Evolutionary conservation across 139 green algal genomes (phyloP).

Genomic region (Trebouxia sp.): DNA sequence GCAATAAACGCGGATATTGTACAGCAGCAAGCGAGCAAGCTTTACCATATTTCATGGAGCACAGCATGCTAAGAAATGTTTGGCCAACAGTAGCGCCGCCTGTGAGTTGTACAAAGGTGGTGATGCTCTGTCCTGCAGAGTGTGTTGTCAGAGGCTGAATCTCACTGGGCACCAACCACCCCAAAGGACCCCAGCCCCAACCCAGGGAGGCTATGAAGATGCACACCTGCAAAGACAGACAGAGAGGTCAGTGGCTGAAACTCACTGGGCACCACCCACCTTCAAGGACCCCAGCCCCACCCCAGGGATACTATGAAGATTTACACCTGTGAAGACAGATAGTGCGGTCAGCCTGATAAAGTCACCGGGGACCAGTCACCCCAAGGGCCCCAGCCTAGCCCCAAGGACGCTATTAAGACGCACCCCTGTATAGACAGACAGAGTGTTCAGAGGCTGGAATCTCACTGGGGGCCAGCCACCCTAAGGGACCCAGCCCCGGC

Average conservation of each 20-base stretch:
- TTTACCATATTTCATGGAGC: slow-evolving; percentile 47
- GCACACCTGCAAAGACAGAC: slow-evolving; percentile 16
- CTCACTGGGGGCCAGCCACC: slow-evolving; percentile 69
- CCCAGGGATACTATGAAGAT: slow-evolving; percentile 25
- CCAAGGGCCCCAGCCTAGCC: slow-evolving; percentile 26
- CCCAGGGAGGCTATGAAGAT: slow-evolving; percentile 25
- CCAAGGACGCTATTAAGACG: slow-evolving; percentile 22
- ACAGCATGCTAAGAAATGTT: slow-evolving; percentile 24
- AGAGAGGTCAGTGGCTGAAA: not conserved
- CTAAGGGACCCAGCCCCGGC: slow-evolving; percentile 28
- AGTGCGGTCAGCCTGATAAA: not conserved
- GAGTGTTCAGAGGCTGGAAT: slow-evolving; percentile 57
- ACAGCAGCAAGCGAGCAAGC: slow-evolving; percentile 11
- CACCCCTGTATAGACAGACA: slow-evolving; percentile 30
- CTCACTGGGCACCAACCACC: slow-evolving; percentile 69
- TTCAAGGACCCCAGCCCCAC: slow-evolving; percentile 27
- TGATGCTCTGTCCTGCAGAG: slow-evolving; percentile 46
- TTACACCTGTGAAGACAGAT: slow-evolving; percentile 7
- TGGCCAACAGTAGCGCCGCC: slow-evolving; percentile 11
- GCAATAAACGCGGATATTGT: too few relatives aligned
- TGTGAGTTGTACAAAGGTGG: slow-evolving; percentile 40
- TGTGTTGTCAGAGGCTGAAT: slow-evolving; percentile 56
- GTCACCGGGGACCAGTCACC: slow-evolving; percentile 63
- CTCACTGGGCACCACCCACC: slow-evolving; percentile 63
- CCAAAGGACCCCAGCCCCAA: slow-evolving; percentile 30